These are phyloP conservation scores for Thalia dealbata DNA, from an alignment of 176 grass and related monocot genomes.

Conservation along the genomic window DNA sequence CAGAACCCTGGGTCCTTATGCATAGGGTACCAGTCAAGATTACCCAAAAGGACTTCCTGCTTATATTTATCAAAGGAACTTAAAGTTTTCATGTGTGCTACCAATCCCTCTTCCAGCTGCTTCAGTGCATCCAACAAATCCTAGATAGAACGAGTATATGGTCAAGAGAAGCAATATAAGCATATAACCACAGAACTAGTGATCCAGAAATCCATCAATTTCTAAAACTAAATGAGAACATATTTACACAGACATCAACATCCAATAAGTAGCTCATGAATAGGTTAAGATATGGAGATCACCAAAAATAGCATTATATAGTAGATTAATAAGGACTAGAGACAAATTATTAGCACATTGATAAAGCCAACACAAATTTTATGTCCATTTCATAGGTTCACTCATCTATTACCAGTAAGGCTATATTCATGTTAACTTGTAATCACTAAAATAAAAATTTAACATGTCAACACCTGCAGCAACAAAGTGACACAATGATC, in stretches of 20 bases:
- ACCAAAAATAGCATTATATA: not conserved
- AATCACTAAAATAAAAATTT: not conserved
- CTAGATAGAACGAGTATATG: conserved; percentile 29
- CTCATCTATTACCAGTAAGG: not conserved
- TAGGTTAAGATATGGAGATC: not conserved
- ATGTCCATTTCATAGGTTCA: too few species aligned
- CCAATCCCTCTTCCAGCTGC: conserved; percentile 76
- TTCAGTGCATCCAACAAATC: conserved; percentile 89
- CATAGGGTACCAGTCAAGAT: conserved; percentile 98
- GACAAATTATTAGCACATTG: not conserved
- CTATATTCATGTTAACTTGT: not conserved
- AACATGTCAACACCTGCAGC: not conserved
- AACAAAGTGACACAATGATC: not conserved
- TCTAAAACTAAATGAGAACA: too few species aligned
- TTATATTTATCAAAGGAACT: conserved; percentile 99
- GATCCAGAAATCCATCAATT: not conserved
- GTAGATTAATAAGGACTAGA: not conserved
- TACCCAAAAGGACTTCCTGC: conserved; percentile 87
- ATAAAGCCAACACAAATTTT: not conserved
- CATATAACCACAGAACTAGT: not conserved
- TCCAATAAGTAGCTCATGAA: not conserved
- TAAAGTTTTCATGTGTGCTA: conserved; percentile 70
- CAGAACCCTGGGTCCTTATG: conserved; percentile 94
- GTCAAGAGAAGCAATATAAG: conserved; percentile 13
- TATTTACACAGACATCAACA: not conserved